Base-by-base conservation (phyloP, 257 asterid genomes). In the Solanum piurae region DNA sequence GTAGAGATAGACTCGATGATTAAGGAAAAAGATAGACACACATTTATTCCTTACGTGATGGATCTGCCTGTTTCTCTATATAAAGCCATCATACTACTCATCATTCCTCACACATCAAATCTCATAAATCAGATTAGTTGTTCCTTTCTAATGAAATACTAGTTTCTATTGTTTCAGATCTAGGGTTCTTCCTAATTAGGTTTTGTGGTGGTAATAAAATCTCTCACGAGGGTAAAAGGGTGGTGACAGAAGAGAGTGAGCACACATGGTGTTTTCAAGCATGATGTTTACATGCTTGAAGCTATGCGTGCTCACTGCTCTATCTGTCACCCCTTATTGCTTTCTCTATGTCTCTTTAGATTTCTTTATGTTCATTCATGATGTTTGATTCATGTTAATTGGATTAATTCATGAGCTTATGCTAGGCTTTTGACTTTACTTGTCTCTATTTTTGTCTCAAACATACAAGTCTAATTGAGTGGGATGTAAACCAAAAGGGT, bases 261-360 rank as follows among this genome's bases (percentile, higher is more conserved):
- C 98, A 94, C 98, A 88, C 79, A 93, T 94, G 95, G 95, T 94
- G 91, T 91, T 94, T 94, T 95, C 98, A 91, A 91, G 98, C 96
- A 93, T 94, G 55, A 73, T 69, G 20, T 18, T 85, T 7, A 36
- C 75, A 72, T 94, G 98, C 96, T 90, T 87, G 98, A 91, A 95
- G 88, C 94, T 95, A 95, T 94, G 87, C 49, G 98, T 94, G 98
- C 98, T 94, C 93, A 94, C 96, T 37, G 60, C 98, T 95, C 98
- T 94, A 18, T 89, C 98, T 95, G 98, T 93, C 98, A 94, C 93
- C 2, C 42, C 10, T 9, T 1, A 38, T 89, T 75, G 91, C 87
- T 88, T 73, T 64, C 89, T 87, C 90, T 86, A 86, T 88, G 72
- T 87, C 52, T 89, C 37, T 89, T 52, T 73, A 44, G 31, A 13